A percentile compares a stretch with the other conserved stretches of the same genome.
Evolutionary conservation across 345 rosid genomes (phyloP).

Genomic region (Eucalyptus rudis): DNA sequence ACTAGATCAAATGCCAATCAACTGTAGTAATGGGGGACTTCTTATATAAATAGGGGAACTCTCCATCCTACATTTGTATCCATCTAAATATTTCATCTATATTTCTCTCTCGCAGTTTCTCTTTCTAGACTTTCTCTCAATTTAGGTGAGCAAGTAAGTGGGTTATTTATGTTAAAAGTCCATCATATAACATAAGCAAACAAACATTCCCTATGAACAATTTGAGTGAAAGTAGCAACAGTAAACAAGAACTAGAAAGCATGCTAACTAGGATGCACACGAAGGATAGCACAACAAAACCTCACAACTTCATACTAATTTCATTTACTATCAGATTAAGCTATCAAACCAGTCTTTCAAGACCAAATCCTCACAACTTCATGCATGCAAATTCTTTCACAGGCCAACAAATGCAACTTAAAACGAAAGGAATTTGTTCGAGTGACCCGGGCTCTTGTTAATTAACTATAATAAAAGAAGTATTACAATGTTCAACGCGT

Average conservation of each 20-base stretch:
- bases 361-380: background rate
- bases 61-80: background rate
- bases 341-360: background rate
- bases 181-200: background rate
- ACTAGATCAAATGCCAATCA: no score
- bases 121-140: background rate
- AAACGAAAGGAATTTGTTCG: background rate
- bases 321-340: background rate
- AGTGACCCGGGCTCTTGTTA: background rate
- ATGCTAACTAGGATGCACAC: background rate
- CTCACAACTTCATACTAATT: no score
- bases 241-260: background rate
- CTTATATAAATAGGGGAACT: no score
- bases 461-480: background rate
- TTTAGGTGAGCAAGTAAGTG: no score
- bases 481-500: background rate
- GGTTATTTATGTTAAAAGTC: background rate
- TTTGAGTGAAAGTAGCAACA: background rate
- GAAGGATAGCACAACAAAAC: background rate
- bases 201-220: background rate
- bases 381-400: background rate
- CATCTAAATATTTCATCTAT: no score
- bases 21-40: no score
- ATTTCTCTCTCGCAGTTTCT: background rate
- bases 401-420: background rate